Conservation (phyloP, 768 basidiomycete species). For the Pisolithus orientalis region DNA sequence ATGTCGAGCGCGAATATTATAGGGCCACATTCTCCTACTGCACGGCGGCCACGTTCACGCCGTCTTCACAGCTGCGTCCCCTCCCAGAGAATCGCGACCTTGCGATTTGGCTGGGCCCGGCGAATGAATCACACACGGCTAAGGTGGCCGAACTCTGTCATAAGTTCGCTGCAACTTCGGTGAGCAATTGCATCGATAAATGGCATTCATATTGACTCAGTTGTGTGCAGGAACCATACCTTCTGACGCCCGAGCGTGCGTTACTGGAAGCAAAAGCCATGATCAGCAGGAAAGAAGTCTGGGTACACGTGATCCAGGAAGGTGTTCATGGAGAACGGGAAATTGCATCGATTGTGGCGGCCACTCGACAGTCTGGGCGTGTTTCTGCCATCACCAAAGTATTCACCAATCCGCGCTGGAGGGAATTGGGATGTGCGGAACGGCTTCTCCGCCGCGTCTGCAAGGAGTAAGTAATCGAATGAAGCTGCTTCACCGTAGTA, state of each 20-base stretch:
- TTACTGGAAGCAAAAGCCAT: constrained; percentile 44
- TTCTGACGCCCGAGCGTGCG: constrained; percentile 37
- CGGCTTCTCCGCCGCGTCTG: constrained; percentile 55
- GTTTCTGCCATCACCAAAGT: constrained; percentile 71
- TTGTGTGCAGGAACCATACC: constrained; percentile 46
- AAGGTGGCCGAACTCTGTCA: constrained; percentile 43
- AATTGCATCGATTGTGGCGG: constrained; percentile 63
- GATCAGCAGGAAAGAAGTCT: constrained; percentile 43
- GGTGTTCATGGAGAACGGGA: constrained; percentile 20
- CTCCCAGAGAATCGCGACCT: constrained; percentile 8
- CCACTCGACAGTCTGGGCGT: constrained; percentile 50
- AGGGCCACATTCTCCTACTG: constrained; percentile 53
- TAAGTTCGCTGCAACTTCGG: constrained; percentile 54
- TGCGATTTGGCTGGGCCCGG: constrained; percentile 28
- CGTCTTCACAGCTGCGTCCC: not conserved
- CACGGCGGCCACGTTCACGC: constrained; percentile 37
- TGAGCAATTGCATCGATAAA: constrained; percentile 25
- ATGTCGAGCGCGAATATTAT: constrained; percentile 43
- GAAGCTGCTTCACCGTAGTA: not conserved
- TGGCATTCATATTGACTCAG: not conserved
- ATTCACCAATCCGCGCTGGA: constrained; percentile 49
- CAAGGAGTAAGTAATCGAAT: constrained; percentile 36
- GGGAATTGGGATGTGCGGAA: constrained; percentile 52
- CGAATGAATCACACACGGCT: constrained; percentile 23
- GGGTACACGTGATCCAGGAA: constrained; percentile 50